Evolutionary conservation across 1,139 yeast genomes (phyloP).

Genomic region (Tardiomyces digboiensis): DNA sequence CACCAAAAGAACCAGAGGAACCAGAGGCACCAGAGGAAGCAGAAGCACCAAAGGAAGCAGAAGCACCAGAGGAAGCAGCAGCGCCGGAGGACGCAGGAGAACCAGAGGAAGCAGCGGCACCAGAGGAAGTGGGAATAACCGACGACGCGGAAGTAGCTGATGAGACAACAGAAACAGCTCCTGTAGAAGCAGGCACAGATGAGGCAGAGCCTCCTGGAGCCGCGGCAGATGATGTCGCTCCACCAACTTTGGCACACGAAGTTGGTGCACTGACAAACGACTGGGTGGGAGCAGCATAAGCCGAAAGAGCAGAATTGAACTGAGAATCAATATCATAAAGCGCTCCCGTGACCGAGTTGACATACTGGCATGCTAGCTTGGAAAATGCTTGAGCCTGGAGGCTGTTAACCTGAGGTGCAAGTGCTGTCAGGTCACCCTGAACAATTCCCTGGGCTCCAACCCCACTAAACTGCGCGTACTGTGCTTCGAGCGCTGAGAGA

Average conservation of each 20-base stretch:
- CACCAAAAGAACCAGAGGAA: too few relatives aligned
- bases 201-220: not conserved
- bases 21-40: too few relatives aligned
- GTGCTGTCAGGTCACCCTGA: not conserved
- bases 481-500: not conserved
- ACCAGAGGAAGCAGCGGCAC: too few relatives aligned
- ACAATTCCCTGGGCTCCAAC: not conserved
- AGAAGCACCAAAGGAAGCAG: too few relatives aligned
- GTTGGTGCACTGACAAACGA: not conserved
- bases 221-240: not conserved
- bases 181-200: not conserved
- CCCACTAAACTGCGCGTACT: not conserved
- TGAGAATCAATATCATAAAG: not conserved
- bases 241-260: not conserved
- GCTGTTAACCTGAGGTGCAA: not conserved
- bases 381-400: not conserved
- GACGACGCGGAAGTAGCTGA: not conserved
- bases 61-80: too few relatives aligned
- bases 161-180: not conserved
- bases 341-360: not conserved
- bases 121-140: too few relatives aligned
- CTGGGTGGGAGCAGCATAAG: not conserved
- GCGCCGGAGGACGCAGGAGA: too few relatives aligned
- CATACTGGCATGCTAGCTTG: not conserved
- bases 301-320: not conserved